Percentiles rank a stretch among this genome's conserved stretches.
Conservation (phyloP, 2,329 filamentous ascomycete species). For the Fusarium protoensiforme region DNA sequence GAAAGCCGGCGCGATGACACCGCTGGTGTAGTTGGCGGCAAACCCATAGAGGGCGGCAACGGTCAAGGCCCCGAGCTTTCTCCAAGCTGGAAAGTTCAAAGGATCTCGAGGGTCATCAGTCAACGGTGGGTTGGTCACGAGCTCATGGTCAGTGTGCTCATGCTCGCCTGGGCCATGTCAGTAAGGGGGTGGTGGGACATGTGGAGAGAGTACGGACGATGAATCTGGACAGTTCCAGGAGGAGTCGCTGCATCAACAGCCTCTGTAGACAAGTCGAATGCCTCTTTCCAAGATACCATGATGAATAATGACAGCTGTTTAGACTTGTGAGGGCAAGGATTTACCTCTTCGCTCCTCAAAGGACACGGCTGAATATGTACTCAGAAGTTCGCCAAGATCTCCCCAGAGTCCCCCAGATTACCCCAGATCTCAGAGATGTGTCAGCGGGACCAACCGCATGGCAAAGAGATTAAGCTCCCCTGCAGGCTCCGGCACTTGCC, state of each 20-base stretch:
- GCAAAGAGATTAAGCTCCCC: background rate
- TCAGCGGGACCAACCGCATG: background rate
- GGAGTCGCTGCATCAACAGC: conserved; percentile 24
- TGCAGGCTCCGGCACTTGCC: background rate
- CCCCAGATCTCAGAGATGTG: conserved; percentile 13
- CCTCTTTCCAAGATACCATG: conserved; percentile 21
- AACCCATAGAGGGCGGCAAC: conserved; percentile 49
- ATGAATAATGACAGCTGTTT: background rate
- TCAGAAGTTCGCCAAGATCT: background rate
- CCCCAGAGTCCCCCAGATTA: conserved; percentile 8
- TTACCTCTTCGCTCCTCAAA: background rate
- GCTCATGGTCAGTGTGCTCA: background rate
- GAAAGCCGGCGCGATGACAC: conserved; percentile 48
- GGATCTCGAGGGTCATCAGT: conserved; percentile 49
- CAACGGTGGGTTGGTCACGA: fast-evolving
- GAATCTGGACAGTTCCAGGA: conserved; percentile 22
- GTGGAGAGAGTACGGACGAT: background rate
- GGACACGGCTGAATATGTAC: conserved; percentile 13
- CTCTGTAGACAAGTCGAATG: conserved; percentile 8
- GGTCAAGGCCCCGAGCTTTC: conserved; percentile 44
- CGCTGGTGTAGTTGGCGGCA: conserved; percentile 46
- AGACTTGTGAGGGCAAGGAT: background rate
- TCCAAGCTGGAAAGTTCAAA: conserved; percentile 49
- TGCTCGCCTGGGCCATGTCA: conserved; percentile 1
- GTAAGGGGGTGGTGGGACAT: fast-evolving